phyloP scores from a whole-genome alignment of 2,329 filamentous ascomycete species.

The Phaeosphaeria sp. region DNA sequence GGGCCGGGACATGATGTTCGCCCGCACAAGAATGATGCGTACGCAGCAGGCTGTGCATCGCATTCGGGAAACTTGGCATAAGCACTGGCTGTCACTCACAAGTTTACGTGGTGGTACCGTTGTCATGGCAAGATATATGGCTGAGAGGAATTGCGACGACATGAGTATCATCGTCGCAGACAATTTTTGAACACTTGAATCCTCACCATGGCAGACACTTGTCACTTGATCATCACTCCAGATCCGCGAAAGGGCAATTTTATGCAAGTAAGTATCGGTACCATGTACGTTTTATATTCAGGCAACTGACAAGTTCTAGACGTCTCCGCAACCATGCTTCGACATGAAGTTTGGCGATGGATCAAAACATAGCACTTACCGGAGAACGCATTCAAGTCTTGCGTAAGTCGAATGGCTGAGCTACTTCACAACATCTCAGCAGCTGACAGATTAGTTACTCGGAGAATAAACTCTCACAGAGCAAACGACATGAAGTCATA shows the following conservation, averaged over 20 bases:
- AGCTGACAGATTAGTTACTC: neutral
- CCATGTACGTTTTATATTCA: neutral
- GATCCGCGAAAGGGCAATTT: neutral
- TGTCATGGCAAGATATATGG: neutral
- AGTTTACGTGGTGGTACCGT: neutral
- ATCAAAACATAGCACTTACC: neutral
- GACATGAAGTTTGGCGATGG: neutral
- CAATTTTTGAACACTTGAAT: neutral
- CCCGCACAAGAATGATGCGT: neutral
- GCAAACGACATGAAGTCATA: neutral
- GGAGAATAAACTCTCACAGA: neutral
- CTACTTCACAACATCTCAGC: neutral
- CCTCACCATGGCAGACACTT: neutral
- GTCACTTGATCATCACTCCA: neutral
- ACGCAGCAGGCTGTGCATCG: neutral
- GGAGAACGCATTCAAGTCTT: neutral
- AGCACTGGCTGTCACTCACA: neutral
- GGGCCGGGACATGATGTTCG: neutral
- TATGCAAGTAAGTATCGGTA: neutral
- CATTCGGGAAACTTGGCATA: neutral
- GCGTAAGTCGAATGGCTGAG: neutral
- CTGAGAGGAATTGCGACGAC: neutral
- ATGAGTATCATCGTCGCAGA: neutral
- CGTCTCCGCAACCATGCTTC: neutral
- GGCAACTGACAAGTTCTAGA: neutral